These are phyloP conservation scores for Ophiostoma ulmi DNA, from an alignment of 2,329 filamentous ascomycete species.

Conservation along the genomic window DNA sequence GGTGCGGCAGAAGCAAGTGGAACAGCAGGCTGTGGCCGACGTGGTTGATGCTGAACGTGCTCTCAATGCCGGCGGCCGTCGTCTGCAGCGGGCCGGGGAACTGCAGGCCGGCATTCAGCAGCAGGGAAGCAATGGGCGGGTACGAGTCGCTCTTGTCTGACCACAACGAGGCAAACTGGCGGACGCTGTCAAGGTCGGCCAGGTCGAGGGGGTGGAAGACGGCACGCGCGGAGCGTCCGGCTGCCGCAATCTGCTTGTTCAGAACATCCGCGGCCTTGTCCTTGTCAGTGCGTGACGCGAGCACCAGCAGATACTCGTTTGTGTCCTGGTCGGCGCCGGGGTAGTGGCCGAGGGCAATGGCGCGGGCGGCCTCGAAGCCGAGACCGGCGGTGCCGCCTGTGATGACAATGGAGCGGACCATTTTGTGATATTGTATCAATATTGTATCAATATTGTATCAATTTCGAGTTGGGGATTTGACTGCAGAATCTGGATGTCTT, in stretches of 20 bases:
- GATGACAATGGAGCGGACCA: constrained; percentile 21
- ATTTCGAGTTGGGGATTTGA: too few species aligned
- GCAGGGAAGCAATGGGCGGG: constrained; percentile 16
- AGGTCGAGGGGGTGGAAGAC: constrained; percentile 21
- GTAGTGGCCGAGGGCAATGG: constrained; percentile 18
- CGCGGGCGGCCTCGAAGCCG: constrained; percentile 21
- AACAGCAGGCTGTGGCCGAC: constrained; percentile 42
- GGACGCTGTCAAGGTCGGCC: constrained; percentile 17
- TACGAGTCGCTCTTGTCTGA: neutral
- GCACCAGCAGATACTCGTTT: constrained; percentile 13
- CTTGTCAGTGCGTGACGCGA: constrained; percentile 17
- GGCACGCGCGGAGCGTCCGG: neutral
- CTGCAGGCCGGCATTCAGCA: constrained; percentile 20
- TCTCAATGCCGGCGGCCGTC: constrained; percentile 37
- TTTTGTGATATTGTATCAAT: neutral
- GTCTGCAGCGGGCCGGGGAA: constrained; percentile 17
- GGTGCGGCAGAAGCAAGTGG: constrained; percentile 40
- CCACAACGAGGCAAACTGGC: constrained; percentile 17
- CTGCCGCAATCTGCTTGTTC: neutral
- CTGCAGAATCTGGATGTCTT: too few species aligned
- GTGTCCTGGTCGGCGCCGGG: constrained; percentile 14
- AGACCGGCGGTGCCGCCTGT: constrained; percentile 21
- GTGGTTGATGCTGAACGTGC: constrained; percentile 46
- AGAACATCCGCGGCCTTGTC: constrained; percentile 16
- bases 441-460: too few species aligned